These are phyloP conservation scores for Aspergillus transmontanensis DNA, from an alignment of 2,329 filamentous ascomycete genomes.

Conservation along the genomic window DNA sequence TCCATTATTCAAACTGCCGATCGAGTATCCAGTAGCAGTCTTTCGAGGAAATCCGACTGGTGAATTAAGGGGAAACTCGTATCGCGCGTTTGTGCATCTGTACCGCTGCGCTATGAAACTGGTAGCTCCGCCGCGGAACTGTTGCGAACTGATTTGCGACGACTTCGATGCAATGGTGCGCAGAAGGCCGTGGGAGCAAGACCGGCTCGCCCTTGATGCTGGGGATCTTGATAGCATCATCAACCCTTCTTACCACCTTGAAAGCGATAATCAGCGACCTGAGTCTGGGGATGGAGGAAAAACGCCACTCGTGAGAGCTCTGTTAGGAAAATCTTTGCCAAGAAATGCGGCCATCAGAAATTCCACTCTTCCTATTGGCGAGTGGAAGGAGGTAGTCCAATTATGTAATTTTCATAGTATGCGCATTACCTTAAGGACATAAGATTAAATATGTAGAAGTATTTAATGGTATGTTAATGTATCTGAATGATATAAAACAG, in stretches of 20 bases:
- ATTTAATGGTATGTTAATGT: neutral
- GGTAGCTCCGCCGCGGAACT: conserved; percentile 28
- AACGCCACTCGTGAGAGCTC: conserved; percentile 21
- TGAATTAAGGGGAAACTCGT: conserved; percentile 3
- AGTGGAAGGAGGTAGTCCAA: neutral
- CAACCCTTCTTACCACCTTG: conserved; percentile 15
- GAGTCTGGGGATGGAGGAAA: conserved; percentile 13
- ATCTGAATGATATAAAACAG: neutral
- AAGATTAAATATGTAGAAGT: neutral
- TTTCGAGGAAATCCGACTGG: neutral
- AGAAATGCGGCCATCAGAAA: conserved; percentile 30
- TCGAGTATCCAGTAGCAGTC: neutral
- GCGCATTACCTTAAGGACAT: neutral
- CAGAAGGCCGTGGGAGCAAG: conserved; percentile 31
- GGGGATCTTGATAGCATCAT: conserved; percentile 41
- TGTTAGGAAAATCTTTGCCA: conserved; percentile 33
- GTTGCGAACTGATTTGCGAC: conserved; percentile 24
- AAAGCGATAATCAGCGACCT: conserved; percentile 12
- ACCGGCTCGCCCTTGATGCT: conserved; percentile 30
- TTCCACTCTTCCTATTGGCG: conserved; percentile 31
- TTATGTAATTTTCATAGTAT: conserved; percentile 17
- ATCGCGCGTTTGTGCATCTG: conserved; percentile 17
- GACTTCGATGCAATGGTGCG: conserved; percentile 24
- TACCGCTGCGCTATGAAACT: conserved; percentile 22
- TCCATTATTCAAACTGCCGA: conserved; percentile 15